Evolutionary conservation across 306 rosid genomes (phyloP).

Genomic region (Vigna reflexopilosa): DNA sequence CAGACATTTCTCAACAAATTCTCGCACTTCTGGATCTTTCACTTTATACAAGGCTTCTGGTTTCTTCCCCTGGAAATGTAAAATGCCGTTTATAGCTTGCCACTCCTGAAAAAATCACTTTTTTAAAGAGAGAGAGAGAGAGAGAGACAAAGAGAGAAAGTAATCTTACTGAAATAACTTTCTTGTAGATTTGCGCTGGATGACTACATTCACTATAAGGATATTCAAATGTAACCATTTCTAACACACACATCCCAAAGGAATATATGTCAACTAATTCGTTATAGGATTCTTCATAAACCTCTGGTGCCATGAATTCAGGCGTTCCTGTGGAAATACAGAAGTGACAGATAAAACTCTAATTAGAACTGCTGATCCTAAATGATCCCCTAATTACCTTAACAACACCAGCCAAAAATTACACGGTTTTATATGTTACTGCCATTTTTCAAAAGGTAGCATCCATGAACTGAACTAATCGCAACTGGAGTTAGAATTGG

Average conservation of each 20-base stretch:
- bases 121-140: neutral
- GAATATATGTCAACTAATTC: conserved; percentile 96
- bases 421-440: conserved; percentile 8
- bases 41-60: conserved; percentile 92
- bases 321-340: conserved; percentile 75
- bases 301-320: conserved; percentile 99
- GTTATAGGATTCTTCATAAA: conserved; percentile 87
- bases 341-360: conserved; percentile 36
- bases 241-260: conserved; percentile 96
- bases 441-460: conserved; percentile 21
- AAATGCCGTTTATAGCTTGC: conserved; percentile 43
- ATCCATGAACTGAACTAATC: conserved; percentile 36
- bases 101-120: conserved; percentile 31
- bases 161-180: conserved; percentile 89
- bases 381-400: conserved; percentile 34
- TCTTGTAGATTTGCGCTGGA: conserved; percentile 97
- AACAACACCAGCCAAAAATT: neutral
- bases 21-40: conserved; percentile 78
- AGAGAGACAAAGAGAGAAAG: conserved; percentile 33
- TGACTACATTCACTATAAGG: conserved; percentile 95
- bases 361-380: conserved; percentile 23
- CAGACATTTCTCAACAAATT: conserved; percentile 89
- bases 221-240: conserved; percentile 95
- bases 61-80: conserved; percentile 73
- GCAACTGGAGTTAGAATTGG: conserved; percentile 17